Conservation (phyloP, 306 rosid genomes). For the Castanospermum australe region DNA sequence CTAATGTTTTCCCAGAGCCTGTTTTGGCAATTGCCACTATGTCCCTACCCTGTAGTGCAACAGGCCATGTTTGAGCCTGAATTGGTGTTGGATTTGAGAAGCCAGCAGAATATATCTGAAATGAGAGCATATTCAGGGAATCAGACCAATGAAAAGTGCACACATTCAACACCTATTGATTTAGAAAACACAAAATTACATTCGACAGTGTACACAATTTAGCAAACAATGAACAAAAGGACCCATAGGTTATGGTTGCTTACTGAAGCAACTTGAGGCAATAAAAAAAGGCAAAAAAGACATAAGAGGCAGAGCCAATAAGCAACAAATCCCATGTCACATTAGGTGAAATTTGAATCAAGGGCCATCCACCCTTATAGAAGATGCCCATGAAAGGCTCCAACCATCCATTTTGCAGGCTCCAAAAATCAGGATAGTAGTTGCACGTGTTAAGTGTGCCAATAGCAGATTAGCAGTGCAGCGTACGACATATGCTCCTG, state of each 20-base stretch:
- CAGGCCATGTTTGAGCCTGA: constrained; percentile 99
- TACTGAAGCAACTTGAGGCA: constrained; percentile 99
- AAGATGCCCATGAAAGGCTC: constrained; percentile 97
- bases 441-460: constrained; percentile 94
- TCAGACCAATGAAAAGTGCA: constrained; percentile 37
- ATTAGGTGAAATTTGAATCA: constrained; percentile 89
- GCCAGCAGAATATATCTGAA: constrained; percentile 91
- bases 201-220: constrained; percentile 32
- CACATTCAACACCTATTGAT: constrained; percentile 15
- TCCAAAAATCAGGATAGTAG: constrained; percentile 94
- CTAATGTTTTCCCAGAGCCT: constrained; percentile 97
- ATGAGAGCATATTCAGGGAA: constrained; percentile 35
- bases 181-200: constrained; percentile 21
- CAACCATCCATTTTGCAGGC: constrained; percentile 99
- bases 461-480: constrained; percentile 95
- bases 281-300: constrained; percentile 92
- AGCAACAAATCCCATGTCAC: constrained; percentile 94
- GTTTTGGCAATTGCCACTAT: constrained; percentile 98
- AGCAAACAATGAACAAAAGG: constrained; percentile 43
- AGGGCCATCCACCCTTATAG: constrained; percentile 92
- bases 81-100: constrained; percentile 94
- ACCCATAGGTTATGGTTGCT: constrained; percentile 95
- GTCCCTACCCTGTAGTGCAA: constrained; percentile 93
- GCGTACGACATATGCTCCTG: constrained; percentile 99
- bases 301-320: constrained; percentile 86